phyloP scores from a whole-genome alignment of 257 asterid genomes.

The Rubia yunnanensis region DNA sequence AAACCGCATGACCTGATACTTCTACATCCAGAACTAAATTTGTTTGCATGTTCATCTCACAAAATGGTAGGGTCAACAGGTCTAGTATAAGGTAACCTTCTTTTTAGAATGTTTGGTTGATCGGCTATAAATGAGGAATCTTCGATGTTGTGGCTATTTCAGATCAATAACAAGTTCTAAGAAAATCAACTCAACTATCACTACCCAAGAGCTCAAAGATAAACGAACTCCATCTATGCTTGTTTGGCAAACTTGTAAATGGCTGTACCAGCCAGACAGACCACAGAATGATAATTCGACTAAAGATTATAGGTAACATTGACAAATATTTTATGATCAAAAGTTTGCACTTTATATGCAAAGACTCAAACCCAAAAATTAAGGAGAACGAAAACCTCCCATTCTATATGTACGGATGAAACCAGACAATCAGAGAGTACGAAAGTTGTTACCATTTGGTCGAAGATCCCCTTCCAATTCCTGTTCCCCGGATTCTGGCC shows the following conservation, averaged over 20 bases:
- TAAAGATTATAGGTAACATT: too few species aligned
- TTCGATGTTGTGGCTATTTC: background rate
- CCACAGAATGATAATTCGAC: too few species aligned
- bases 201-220: too few species aligned
- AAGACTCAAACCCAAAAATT: background rate
- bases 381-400: background rate
- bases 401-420: background rate
- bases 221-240: too few species aligned
- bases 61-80: background rate
- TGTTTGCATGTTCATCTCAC: background rate
- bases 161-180: background rate
- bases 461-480: slow-evolving; percentile 57
- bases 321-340: too few species aligned
- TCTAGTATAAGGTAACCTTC: background rate
- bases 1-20: background rate
- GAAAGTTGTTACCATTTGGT: slow-evolving; percentile 53
- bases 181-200: too few species aligned
- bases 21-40: background rate
- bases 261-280: too few species aligned
- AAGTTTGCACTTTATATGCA: background rate
- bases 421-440: background rate
- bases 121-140: background rate
- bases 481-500: slow-evolving; percentile 73
- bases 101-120: too few species aligned
- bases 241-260: too few species aligned